Conservation (phyloP, 257 asterid genomes). For the Solanum medicagineum region DNA sequence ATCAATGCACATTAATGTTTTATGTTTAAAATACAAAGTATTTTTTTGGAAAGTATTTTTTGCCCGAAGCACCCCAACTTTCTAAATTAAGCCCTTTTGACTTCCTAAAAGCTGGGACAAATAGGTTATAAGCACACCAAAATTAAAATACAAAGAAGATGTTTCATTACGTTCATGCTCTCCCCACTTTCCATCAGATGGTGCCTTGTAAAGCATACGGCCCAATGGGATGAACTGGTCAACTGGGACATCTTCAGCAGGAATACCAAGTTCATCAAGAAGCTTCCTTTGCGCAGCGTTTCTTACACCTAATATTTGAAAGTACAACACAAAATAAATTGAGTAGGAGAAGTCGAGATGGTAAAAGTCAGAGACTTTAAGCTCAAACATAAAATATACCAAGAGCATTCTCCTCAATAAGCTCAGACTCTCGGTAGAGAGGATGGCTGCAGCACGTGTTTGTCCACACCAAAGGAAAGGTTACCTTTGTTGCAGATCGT, state of each 20-base stretch:
- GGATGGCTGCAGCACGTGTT: constrained; percentile 99
- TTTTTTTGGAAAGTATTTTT: background rate
- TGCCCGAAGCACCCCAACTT: background rate
- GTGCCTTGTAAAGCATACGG: constrained; percentile 90
- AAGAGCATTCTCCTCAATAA: constrained; percentile 63
- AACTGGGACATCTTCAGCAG: constrained; percentile 82
- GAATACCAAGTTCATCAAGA: constrained; percentile 83
- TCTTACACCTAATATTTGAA: constrained; percentile 47
- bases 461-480: constrained; percentile 94
- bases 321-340: background rate
- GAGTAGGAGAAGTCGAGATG: background rate
- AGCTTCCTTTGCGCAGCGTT: constrained; percentile 97
- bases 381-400: constrained; percentile 27
- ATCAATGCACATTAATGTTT: background rate
- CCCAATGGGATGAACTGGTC: constrained; percentile 78
- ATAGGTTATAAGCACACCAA: background rate
- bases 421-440: constrained; percentile 81
- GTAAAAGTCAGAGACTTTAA: background rate
- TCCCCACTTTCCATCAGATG: constrained; percentile 98
- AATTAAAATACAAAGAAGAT: background rate
- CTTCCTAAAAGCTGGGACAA: background rate
- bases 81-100: background rate
- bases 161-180: constrained; percentile 69
- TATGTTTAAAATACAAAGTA: too few species aligned
- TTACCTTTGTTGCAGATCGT: constrained; percentile 93